Base-by-base conservation (phyloP, 2,329 filamentous ascomycete genomes). In the Claviceps arundinis region DNA sequence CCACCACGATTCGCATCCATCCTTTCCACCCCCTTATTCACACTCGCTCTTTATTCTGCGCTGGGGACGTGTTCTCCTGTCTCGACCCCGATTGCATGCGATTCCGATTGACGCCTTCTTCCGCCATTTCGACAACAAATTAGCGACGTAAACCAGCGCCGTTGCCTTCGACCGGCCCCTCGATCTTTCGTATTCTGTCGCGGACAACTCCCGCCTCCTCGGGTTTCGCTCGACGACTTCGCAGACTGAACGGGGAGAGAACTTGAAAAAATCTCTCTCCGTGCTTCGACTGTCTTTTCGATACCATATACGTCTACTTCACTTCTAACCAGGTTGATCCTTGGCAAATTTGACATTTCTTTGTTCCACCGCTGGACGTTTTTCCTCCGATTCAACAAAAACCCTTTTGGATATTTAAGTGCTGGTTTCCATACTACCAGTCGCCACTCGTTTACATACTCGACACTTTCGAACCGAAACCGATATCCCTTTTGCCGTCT, bases 261-360 rank as follows among this genome's bases (percentile, higher is more conserved):
- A 16, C 2, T n/a, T 22, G 24, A 5, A n/a, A 6, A 1, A 5
- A 22, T 16, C n/a, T 24, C 30, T n/a, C 13, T 17, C 22, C 16
- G 43, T 19, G 19, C 40, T 43, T 45, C 45, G 34, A 44, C 45
- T 48, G 47, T 52, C 55, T 57, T 55, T 56, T 55, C 53, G 52
- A 45, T 56, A 50, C 52, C 52, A 45, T 42, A 45, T 50, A 52
- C 48, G 55, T 55, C 50, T 52, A 43, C 55, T 54, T 57, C 56
- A 53, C 51, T 57, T 53, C 47, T 54, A 48, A 58, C 61, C 73
- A 74, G 76, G 76, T 79, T 78, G 76, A 79, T 69, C 75, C 76
- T 79, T 66, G 75, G 74, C 71, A 66, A 19, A 40, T n/a, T 16
- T 2, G 9, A 56, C 64, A 60, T 50, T 55, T 44, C 53, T 51